Percentiles rank a stretch among this genome's conserved stretches.
These are phyloP conservation scores for Chrysoporthe cubensis DNA, from an alignment of 2,329 filamentous ascomycete species.

Conservation along the genomic window DNA sequence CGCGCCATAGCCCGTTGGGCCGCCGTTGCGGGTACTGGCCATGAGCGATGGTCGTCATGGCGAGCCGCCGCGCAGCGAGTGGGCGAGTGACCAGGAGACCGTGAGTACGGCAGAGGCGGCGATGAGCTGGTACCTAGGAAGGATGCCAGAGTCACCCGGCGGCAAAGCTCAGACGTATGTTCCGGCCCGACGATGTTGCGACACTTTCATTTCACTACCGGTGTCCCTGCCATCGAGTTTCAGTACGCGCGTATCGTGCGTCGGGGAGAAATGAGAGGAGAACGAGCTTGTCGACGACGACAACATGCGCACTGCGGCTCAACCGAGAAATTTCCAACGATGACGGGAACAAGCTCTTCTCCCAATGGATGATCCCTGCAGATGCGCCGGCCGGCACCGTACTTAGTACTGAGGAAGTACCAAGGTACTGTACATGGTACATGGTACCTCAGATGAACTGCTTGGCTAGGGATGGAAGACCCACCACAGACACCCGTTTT, in stretches of 20 bases:
- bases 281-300: not conserved
- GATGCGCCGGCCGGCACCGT: not conserved
- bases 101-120: not conserved
- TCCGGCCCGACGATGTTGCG: not conserved
- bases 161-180: not conserved
- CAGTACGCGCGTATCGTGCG: not conserved
- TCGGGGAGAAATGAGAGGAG: not conserved
- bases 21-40: constrained; percentile 36
- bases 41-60: constrained; percentile 28
- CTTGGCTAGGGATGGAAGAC: not conserved
- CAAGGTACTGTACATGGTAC: not conserved
- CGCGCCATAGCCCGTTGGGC: constrained; percentile 71
- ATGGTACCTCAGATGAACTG: not conserved
- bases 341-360: constrained; percentile 1
- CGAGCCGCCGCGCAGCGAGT: not conserved
- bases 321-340: constrained; percentile 11
- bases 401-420: not conserved
- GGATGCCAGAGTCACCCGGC: not conserved
- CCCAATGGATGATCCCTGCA: not conserved
- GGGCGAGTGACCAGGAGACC: not conserved
- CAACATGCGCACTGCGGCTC: not conserved
- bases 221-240: not conserved
- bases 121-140: not conserved
- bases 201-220: not conserved
- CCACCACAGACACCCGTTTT: too few relatives aligned